Percentiles rank a stretch among this genome's conserved stretches.
These are phyloP conservation scores for Musa beccarii DNA, from an alignment of 176 grass and related monocot genomes.

Conservation along the genomic window DNA sequence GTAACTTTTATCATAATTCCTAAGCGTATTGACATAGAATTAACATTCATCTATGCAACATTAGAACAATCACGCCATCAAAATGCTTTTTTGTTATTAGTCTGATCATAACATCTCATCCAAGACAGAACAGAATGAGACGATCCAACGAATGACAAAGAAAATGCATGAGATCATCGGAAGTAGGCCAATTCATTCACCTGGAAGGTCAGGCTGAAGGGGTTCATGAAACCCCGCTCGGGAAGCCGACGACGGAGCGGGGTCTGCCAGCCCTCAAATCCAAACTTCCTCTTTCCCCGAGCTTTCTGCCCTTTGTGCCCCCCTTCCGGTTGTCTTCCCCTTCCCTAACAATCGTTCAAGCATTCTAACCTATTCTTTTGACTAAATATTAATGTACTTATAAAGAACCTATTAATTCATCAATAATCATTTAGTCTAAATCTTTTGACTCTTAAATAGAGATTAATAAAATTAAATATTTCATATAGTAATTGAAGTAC, in stretches of 20 bases:
- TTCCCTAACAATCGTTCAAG: conserved; percentile 63
- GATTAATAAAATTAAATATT: no score
- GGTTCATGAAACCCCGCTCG: conserved; percentile 69
- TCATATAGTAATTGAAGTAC: no score
- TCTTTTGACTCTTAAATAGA: no score
- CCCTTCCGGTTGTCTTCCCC: conserved; percentile 77
- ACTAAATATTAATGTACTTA: not conserved
- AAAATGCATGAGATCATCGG: not conserved
- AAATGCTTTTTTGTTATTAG: not conserved
- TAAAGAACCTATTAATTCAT: no score
- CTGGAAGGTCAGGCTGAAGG: conserved; percentile 81
- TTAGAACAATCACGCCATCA: not conserved
- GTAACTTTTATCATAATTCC: no score
- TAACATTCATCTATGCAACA: not conserved
- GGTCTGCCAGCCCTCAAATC: conserved; percentile 86
- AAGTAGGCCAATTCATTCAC: conserved; percentile 8
- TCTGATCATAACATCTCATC: not conserved
- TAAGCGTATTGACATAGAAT: not conserved
- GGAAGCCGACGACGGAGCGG: conserved; percentile 64
- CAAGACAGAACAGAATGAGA: not conserved
- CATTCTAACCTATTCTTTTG: not conserved
- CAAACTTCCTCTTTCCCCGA: conserved; percentile 69
- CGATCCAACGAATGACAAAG: not conserved
- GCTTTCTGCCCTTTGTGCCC: conserved; percentile 96
- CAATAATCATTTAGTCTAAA: no score